Conservation (phyloP, 768 basidiomycete genomes). For the Kwoniella europaea region DNA sequence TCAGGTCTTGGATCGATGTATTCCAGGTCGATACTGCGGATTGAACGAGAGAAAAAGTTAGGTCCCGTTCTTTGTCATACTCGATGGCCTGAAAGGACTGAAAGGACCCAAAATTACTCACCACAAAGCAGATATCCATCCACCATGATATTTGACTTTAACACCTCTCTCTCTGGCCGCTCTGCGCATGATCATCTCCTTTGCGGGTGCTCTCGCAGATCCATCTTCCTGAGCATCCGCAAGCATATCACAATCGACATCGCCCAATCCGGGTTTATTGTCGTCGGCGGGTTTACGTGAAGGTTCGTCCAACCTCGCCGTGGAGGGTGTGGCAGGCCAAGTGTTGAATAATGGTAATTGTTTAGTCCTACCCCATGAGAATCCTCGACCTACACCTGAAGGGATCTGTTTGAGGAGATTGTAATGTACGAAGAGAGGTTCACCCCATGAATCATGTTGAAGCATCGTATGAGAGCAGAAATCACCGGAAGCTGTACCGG, state of each 20-base stretch:
- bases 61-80: not conserved
- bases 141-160: conserved; percentile 51
- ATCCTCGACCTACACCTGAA: conserved; percentile 49
- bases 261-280: conserved; percentile 40
- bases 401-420: conserved; percentile 61
- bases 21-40: conserved; percentile 48
- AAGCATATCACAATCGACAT: conserved; percentile 56
- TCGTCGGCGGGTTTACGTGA: conserved; percentile 32
- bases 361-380: conserved; percentile 53
- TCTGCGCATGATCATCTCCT: conserved; percentile 49
- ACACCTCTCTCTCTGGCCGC: conserved; percentile 50
- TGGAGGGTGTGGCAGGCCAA: conserved; percentile 41
- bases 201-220: conserved; percentile 37
- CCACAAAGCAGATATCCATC: conserved; percentile 53
- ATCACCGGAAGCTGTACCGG: conserved; percentile 40
- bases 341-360: conserved; percentile 50
- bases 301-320: conserved; percentile 40
- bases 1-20: conserved; percentile 50
- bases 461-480: conserved; percentile 49
- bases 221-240: conserved; percentile 53
- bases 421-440: conserved; percentile 58
- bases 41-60: not conserved
- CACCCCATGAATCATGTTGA: conserved; percentile 58
- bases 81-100: no score
- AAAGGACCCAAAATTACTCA: conserved; percentile 22